Evolutionary conservation across 2,329 filamentous ascomycete genomes (phyloP).

Genomic region (Talaromyces sp.): DNA sequence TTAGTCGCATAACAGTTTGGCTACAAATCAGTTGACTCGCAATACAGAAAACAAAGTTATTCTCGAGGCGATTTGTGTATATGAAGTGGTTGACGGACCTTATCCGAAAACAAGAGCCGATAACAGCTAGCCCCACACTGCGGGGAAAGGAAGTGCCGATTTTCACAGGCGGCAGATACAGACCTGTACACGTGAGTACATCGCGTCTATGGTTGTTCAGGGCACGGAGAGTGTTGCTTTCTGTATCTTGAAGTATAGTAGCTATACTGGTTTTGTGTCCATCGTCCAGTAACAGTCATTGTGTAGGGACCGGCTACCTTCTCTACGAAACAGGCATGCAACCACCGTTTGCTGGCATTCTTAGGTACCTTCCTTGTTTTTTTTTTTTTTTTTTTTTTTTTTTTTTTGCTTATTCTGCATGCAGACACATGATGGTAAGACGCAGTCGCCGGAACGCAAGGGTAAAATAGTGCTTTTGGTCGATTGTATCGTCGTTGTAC

Average conservation of each 20-base stretch:
- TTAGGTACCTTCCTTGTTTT: neutral
- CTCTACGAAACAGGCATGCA: neutral
- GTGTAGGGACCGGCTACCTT: neutral
- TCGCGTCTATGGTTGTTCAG: neutral
- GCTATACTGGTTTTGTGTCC: too few species aligned
- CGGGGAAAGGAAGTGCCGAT: constrained; percentile 14
- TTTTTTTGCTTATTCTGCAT: neutral
- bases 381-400: too few species aligned
- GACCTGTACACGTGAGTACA: neutral
- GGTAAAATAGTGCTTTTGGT: neutral
- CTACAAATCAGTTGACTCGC: neutral
- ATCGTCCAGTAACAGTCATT: neutral
- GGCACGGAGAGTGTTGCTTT: neutral
- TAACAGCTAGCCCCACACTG: constrained; percentile 11
- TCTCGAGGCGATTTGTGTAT: neutral
- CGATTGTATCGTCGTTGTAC: too few species aligned
- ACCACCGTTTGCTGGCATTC: neutral
- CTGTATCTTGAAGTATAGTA: neutral
- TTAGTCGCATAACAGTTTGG: constrained; percentile 12
- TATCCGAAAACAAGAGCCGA: constrained; percentile 18
- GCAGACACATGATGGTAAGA: neutral
- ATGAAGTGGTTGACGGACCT: neutral
- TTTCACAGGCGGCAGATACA: neutral
- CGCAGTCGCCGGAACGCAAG: neutral
- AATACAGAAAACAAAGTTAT: neutral